Evolutionary conservation across 1,284 basidiomycete species (phyloP).

Genomic region (Papiliotrema fonsecae): DNA sequence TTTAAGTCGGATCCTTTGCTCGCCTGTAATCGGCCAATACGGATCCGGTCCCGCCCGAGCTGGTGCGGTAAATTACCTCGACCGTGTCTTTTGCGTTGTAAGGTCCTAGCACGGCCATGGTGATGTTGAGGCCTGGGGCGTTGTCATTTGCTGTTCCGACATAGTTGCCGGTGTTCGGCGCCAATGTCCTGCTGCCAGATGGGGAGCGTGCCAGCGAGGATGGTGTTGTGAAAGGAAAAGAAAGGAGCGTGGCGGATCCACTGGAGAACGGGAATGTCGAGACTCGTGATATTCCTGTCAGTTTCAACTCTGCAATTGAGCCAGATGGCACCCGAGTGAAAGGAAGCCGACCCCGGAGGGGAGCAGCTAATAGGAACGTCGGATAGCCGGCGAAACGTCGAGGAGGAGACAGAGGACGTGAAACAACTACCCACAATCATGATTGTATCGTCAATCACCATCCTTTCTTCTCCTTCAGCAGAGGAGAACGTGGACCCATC

Average conservation of each 20-base stretch:
- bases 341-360: too few relatives aligned
- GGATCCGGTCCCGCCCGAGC: not conserved
- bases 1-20: not conserved
- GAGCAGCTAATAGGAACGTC: too few relatives aligned
- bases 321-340: too few relatives aligned
- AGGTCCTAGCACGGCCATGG: not conserved
- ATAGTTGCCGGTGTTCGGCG: not conserved
- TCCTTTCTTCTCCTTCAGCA: not conserved
- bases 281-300: too few relatives aligned
- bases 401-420: too few relatives aligned
- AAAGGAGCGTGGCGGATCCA: too few relatives aligned
- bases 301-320: too few relatives aligned
- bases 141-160: not conserved
- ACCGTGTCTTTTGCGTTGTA: not conserved
- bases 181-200: conserved; percentile 3
- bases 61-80: not conserved
- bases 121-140: not conserved
- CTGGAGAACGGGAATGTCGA: too few relatives aligned
- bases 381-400: too few relatives aligned
- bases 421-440: not conserved
- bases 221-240: too few relatives aligned
- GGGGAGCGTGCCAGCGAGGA: too few relatives aligned
- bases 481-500: conserved; percentile 1
- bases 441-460: not conserved
- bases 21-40: not conserved